Evolutionary conservation across 495 filamentous ascomycete species (phyloP), one percentile per base, ranked within the genome.

Genomic region (Aspergillus baeticus): DNA sequence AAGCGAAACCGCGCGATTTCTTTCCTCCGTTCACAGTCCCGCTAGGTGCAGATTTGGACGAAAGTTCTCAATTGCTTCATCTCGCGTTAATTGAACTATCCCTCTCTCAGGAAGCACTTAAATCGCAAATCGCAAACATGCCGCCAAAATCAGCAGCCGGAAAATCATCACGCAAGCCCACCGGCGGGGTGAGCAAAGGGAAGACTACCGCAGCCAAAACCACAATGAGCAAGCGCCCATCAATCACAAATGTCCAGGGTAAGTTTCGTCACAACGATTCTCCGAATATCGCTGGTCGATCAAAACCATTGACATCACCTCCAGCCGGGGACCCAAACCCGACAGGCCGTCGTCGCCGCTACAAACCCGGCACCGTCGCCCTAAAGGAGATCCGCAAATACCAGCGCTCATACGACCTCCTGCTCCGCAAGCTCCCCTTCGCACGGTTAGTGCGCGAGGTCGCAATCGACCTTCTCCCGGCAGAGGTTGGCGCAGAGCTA

Each of bases 391-490:
- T 97, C 68, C 81, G 92, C 44, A 79, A 80, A 63, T 91, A 94
- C 66, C 92, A 97, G 72, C 83, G 81, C 64, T 84, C 77, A 41
- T 96, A 88, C 37, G 91, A 96, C 54, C 78, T 97, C 0, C 73
- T 97, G 1, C 70, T 97, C 47, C 69, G 77, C 15, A 96, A 96
- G 67, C 73, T 95, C 3, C 92, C 92, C 1, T 97, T 97, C 67
- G 82, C 91, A 17, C 84, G 92, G 54, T 75, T 97, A 10, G 92
- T 96, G 73, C 87, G 92, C 60, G 93, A 98, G 75, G 90, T 96
- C 53, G 88, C 88, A 7, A 62, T 90, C 37, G 75, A 81, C 10
- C 63, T 82, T 5, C 63, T 84, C 36, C 76, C 75, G 23, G 69
- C 74, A 6, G 79, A 77, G 0, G 64, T 69, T 2, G 76, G 69